These are phyloP conservation scores for Paramecium sonneborni DNA, from an alignment of 73 alveolate species.

Conservation along the genomic window DNA sequence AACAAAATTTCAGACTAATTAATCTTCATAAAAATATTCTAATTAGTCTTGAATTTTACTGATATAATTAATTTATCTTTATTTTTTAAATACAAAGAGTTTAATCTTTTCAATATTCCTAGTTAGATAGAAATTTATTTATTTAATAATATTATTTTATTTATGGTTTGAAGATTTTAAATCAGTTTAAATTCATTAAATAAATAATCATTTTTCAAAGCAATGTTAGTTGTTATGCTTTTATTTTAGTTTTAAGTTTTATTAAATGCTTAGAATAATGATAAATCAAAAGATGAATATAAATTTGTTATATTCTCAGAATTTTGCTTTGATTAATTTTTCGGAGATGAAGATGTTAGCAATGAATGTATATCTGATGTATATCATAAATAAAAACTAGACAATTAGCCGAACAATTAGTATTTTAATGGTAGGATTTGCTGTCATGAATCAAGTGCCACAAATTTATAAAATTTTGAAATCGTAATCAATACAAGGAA, in stretches of 20 bases:
- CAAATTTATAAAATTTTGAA: not conserved
- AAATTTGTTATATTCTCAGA: not conserved
- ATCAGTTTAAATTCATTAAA: not conserved
- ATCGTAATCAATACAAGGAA: not conserved
- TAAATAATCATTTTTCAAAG: not conserved
- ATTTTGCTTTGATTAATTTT: not conserved
- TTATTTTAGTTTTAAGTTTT: not conserved
- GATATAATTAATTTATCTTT: no score
- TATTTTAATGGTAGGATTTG: not conserved
- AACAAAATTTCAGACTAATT: no score
- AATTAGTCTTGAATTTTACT: no score
- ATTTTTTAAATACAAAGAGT: no score
- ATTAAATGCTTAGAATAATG: not conserved
- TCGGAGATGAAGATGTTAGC: not conserved
- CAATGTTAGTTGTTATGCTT: not conserved
- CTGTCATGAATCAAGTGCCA: not conserved
- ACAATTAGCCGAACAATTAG: not conserved
- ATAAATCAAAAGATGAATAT: not conserved
- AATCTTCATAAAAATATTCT: no score
- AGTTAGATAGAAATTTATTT: not conserved
- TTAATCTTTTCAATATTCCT: not conserved
- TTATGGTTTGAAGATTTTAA: not conserved
- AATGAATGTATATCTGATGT: not conserved
- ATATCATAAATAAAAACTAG: not conserved
- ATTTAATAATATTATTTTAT: not conserved